Evolutionary conservation across 176 grass and related monocot genomes (phyloP), one percentile per base, ranked within the genome.

Genomic region (Oryza punctata): DNA sequence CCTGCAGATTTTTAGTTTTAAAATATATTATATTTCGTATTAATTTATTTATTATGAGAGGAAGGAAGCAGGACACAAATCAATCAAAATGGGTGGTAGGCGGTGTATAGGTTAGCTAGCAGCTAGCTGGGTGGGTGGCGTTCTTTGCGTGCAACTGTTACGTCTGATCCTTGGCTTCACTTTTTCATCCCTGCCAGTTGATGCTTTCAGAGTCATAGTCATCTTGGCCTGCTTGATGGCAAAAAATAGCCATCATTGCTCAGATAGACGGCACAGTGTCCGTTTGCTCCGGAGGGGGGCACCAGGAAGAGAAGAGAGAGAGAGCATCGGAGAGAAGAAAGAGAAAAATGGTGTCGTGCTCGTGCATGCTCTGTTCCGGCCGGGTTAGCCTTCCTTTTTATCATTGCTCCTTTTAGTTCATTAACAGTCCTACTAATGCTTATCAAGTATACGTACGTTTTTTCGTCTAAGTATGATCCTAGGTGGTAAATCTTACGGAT

Each of bases 121-220:
- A 37, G 60, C 30, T 63, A 35, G 33, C 33, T 35, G 33, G 33
- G 33, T 4, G 12, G 10, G 8, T 10, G 25, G 4, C 81, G 21
- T 37, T 76, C 64, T 78, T 79, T 87, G 52, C 77, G 63, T 81
- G 80, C 80, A 91, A 74, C 74, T 37, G 74, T 54, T 81, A 64
- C 26, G 16, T 71, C 64, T 67, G 76, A 35, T 72, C 68, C 63
- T 73, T 77, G 1, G 52, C 25, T 59, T 81, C 54, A 74, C 85
- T 66, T 92, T 91, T 86, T 68, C 86, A 12, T 21, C 32, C 29
- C 6, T 65, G 33, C 76, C 78, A 70, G 73, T 83, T 73, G 74
- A 85, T 90, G 91, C 82, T 87, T 88, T 85, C 91, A 79, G 69
- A 75, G 88, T 93, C 91, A 90, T 85, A 75, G 88, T 93, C 91